phyloP scores from a whole-genome alignment of 441 rosid genomes.

The Croton laevigatus region DNA sequence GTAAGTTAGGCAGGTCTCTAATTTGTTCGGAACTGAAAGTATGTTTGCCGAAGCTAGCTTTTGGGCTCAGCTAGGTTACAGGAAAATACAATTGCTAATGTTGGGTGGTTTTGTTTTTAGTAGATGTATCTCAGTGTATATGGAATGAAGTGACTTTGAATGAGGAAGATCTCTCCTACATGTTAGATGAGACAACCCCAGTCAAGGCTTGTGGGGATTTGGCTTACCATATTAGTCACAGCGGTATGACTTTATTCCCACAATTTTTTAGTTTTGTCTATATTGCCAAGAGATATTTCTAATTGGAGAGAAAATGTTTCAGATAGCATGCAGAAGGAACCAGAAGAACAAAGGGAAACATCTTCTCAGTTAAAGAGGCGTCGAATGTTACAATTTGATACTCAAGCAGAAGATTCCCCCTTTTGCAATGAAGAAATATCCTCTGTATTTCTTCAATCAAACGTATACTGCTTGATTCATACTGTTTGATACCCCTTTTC shows the following conservation, averaged over 20 bases:
- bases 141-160: constrained; percentile 46
- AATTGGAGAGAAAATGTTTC: constrained; percentile 20
- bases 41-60: neutral
- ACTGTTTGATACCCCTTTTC: constrained; percentile 18
- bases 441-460: constrained; percentile 60
- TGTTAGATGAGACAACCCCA: constrained; percentile 72
- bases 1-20: constrained; percentile 36
- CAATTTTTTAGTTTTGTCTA: neutral
- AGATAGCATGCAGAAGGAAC: constrained; percentile 52
- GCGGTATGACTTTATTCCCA: constrained; percentile 29
- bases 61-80: neutral
- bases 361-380: constrained; percentile 68
- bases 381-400: constrained; percentile 75
- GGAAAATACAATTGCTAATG: neutral
- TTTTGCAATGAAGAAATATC: constrained; percentile 54
- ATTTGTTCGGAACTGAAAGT: neutral
- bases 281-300: constrained; percentile 17
- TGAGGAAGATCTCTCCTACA: constrained; percentile 55
- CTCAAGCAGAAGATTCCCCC: constrained; percentile 43
- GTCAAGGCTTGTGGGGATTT: constrained; percentile 74
- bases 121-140: constrained; percentile 36
- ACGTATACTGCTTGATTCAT: constrained; percentile 24
- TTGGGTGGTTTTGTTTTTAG: constrained; percentile 11
- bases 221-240: constrained; percentile 43
- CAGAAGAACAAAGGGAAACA: constrained; percentile 42